Evolutionary conservation across 441 rosid genomes (phyloP), one percentile per base, ranked within the genome.

Genomic region (Theobroma grandiflorum): DNA sequence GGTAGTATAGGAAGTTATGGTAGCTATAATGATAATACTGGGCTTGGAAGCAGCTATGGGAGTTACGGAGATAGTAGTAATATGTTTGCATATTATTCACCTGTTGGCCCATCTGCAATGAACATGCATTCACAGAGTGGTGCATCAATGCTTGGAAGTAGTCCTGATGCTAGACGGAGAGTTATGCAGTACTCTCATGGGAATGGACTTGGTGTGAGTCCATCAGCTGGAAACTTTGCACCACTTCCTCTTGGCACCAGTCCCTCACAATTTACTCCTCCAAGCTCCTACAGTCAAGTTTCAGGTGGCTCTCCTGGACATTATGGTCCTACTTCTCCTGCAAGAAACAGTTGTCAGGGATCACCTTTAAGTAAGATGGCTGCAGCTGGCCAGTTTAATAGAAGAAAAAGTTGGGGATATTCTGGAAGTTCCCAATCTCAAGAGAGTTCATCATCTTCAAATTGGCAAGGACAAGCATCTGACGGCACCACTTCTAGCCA

Each of bases 1-100:
- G 98, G 99, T 75, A 97, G 99, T 88, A 87, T 94, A 20, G 99
- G 98, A 80, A 97, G 98, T 85, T 92, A 93, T 89, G 97, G 98
- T 52, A 97, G 99, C 84, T 95, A 93, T 84, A 95, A 92, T 84
- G 99, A 97, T 82, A 93, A 94, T 68, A 83, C 87, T 88, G 92
- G 91, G 58, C 89, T 89, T 66, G 97, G 92, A 79, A 94, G 89
- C 87, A 95, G 99, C 85, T 94, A 90, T 72, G 99, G 99, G 72
- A 97, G 99, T 86, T 93, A 93, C 81, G 98, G 99, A 64, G 99
- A 95, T 81, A 72, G 87, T 63, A 83, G 84, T 77, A 91, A 91
- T 83, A 87, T 90, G 88, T 92, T 93, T 84, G 90, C 98, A 69
- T 94, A 95, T 86, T 97, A 91, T 85, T 97, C 99, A 70, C 99